These are phyloP conservation scores for Diplodia mutila DNA, from an alignment of 2,329 filamentous ascomycete genomes.

Conservation along the genomic window DNA sequence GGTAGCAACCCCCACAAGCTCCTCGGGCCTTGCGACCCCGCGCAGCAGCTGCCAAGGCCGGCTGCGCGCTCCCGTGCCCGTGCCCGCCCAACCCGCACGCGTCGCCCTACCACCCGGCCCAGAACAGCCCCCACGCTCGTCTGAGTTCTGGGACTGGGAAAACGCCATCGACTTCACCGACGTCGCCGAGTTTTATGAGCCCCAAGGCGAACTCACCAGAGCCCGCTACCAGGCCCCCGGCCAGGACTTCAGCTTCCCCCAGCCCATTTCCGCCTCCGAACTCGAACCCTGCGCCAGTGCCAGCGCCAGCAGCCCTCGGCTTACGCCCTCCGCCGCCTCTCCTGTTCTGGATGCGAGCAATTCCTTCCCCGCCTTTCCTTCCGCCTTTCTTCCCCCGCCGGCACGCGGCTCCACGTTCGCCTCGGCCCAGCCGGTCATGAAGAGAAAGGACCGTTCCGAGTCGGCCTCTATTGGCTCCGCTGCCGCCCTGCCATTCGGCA, in stretches of 20 bases:
- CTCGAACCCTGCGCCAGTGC: too few relatives aligned
- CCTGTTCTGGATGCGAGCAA: not conserved
- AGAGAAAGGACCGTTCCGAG: conserved; percentile 22
- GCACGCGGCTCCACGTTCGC: not conserved
- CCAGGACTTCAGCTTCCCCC: conserved; percentile 47
- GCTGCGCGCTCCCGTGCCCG: not conserved
- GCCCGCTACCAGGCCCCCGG: conserved; percentile 35
- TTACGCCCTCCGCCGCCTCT: conserved; percentile 1
- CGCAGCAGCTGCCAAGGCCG: not conserved
- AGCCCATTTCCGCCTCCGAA: conserved; percentile 28
- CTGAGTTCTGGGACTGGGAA: conserved; percentile 44
- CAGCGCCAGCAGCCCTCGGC: conserved; percentile 2
- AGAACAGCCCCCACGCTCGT: not conserved
- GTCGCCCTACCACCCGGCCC: too few relatives aligned
- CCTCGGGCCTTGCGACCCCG: conserved; percentile 10
- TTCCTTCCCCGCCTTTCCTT: not conserved
- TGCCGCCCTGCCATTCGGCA: not conserved
- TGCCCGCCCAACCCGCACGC: not conserved
- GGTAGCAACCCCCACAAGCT: conserved; percentile 10
- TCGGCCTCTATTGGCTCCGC: conserved; percentile 5
- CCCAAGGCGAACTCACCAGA: conserved; percentile 51
- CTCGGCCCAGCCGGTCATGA: conserved; percentile 14
- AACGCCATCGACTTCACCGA: conserved; percentile 40
- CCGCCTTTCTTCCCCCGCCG: not conserved
- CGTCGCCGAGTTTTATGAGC: conserved; percentile 46